Conservation (phyloP, 805 yeast species). For the Komagataella pastoris region DNA sequence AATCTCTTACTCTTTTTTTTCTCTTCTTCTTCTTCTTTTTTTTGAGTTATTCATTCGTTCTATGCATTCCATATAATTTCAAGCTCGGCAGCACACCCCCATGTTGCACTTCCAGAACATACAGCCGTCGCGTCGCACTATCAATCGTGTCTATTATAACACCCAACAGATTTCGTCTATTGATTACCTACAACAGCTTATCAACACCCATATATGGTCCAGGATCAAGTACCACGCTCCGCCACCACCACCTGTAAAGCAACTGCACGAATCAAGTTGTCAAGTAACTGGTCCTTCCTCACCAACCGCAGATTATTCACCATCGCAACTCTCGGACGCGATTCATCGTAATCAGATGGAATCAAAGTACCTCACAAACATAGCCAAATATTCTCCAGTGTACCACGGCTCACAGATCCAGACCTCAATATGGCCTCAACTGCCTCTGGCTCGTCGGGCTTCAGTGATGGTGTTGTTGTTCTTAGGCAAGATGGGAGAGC, state of each 20-base stretch:
- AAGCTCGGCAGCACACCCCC: not conserved
- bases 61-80: not conserved
- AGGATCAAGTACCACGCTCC: not conserved
- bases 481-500: slow-evolving; percentile 57
- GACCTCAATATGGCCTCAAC: slow-evolving; percentile 41
- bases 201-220: slow-evolving; percentile 1
- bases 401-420: slow-evolving; percentile 14
- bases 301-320: not conserved
- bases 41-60: not conserved
- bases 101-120: not conserved
- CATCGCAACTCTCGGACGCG: not conserved
- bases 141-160: not conserved
- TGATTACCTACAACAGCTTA: not conserved
- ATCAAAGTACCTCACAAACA: slow-evolving; percentile 19
- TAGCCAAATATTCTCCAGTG: slow-evolving; percentile 16
- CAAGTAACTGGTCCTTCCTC: not conserved
- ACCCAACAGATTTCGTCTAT: not conserved
- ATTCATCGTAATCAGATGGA: slow-evolving; percentile 15
- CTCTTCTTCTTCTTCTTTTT: not conserved
- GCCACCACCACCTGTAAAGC: not conserved
- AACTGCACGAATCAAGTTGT: not conserved
- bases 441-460: slow-evolving; percentile 61
- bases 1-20: not conserved
- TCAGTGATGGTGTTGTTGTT: slow-evolving; percentile 70
- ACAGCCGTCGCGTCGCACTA: not conserved